Conservation (phyloP, 176 grass and related monocot species). For the Otatea glauca region DNA sequence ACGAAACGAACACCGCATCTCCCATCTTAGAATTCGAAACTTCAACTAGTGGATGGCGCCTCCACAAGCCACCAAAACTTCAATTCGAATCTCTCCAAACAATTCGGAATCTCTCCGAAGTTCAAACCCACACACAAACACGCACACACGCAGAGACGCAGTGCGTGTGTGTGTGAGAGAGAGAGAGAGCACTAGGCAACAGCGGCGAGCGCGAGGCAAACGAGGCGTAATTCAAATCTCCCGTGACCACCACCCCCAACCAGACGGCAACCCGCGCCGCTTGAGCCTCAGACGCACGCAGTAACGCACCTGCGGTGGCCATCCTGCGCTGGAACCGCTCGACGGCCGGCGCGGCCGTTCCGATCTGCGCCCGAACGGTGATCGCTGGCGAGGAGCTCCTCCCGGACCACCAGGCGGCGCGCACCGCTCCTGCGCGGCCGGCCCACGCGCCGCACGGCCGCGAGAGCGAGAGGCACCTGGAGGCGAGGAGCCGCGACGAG, state of each 20-base stretch:
- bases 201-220: not conserved
- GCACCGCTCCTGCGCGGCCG: constrained; percentile 10
- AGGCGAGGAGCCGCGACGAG: constrained; percentile 30
- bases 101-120: not conserved
- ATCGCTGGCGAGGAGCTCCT: not conserved
- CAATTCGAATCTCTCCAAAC: not conserved
- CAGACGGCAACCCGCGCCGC: not conserved
- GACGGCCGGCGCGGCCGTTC: constrained; percentile 42
- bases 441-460: constrained; percentile 34
- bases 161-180: too few relatives aligned
- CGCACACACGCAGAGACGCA: not conserved
- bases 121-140: not conserved
- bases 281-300: not conserved
- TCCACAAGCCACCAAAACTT: not conserved
- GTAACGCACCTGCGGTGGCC: constrained; percentile 64
- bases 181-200: not conserved
- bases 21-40: not conserved
- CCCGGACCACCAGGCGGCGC: not conserved
- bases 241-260: not conserved
- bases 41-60: not conserved
- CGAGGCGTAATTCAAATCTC: not conserved
- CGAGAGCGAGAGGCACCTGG: constrained; percentile 30
- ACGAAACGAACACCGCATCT: not conserved
- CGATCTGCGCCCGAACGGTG: constrained; percentile 53
- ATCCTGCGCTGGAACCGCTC: constrained; percentile 68